Evolutionary conservation across 2,329 filamentous ascomycete species (phyloP), one percentile per base, ranked within the genome.

Genomic region (Phaeophleospora eucalypticola): DNA sequence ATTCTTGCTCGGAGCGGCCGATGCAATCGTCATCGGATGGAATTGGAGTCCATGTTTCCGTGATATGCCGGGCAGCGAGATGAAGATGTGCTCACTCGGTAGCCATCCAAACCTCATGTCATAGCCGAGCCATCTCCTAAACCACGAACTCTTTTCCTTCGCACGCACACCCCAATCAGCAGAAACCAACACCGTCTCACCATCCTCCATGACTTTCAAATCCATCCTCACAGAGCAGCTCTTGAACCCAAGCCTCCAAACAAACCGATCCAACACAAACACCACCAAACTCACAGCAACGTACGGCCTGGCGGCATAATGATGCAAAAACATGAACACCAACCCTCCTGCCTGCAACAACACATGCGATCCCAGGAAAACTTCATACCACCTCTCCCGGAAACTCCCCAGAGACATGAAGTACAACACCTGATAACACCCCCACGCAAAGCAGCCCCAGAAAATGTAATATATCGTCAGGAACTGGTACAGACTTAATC

Each of bases 11-110:
- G 79, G 77, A 8, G 80, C 79, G 0, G 75, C 73, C 2, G 81
- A 84, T 14, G 81, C 77, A 45, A 86, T 83, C 7, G 81, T 84
- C 63, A 85, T 85, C 0, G 82, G 82, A 58, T 86, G 82, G 0
- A 81, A 73, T 64, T 85, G 82, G 1, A 83, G 60, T 2, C 67
- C 59, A 57, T 83, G 75, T 44, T 70, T 74, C 2, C 65, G 63
- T 2, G 75, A 75, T 4, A 85, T 69, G 0, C 66, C 67, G 0
- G 81, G 81, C 1, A 84, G 66, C 1, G 77, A 78, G 46, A 85
- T 61, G 63, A 85, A 85, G 40, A 83, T 72, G 61, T 85, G 82
- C 56, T 83, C 79, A 14, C 79, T 79, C 2, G 81, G 75, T 16
- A 69, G 60, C 81, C 82, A 85, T 34, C 81, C 81, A 33, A 46